Evolutionary conservation across 495 filamentous ascomycete genomes (phyloP).

Genomic region (Letharia lupina): DNA sequence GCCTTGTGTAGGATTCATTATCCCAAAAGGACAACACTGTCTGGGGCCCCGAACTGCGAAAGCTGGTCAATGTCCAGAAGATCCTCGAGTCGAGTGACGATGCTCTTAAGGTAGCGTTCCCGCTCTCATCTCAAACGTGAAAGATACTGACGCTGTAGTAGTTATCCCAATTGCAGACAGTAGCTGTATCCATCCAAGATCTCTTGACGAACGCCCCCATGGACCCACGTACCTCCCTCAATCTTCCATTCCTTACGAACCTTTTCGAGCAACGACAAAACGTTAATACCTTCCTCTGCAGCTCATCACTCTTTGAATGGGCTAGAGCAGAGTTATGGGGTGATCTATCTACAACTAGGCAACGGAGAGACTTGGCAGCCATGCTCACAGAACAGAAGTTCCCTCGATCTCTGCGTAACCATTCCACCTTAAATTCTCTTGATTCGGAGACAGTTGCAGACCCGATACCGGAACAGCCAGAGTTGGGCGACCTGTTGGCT

Average conservation of each 20-base stretch:
- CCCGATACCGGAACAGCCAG: background rate
- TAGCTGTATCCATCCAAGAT: slow-evolving; percentile 12
- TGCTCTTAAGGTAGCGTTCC: slow-evolving; percentile 31
- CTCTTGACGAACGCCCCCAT: slow-evolving; percentile 27
- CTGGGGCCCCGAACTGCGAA: slow-evolving; percentile 44
- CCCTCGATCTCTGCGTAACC: background rate
- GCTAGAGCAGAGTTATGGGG: slow-evolving; percentile 26
- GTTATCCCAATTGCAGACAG: background rate
- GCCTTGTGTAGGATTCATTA: slow-evolving; percentile 34
- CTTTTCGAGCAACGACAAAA: slow-evolving; percentile 31
- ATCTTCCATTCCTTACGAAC: slow-evolving; percentile 27
- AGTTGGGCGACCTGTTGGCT: background rate
- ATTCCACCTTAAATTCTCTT: background rate
- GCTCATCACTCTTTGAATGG: slow-evolving; percentile 46
- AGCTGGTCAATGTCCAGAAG: slow-evolving; percentile 39
- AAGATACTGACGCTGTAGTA: background rate
- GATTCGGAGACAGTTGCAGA: background rate
- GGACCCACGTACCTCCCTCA: slow-evolving; percentile 22
- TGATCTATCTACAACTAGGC: background rate
- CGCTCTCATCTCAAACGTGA: background rate
- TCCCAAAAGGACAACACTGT: slow-evolving; percentile 14
- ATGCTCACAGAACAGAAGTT: background rate
- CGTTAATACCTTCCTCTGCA: slow-evolving; percentile 38
- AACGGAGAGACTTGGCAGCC: background rate
- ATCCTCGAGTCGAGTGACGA: slow-evolving; percentile 32